phyloP scores from a whole-genome alignment of 805 yeast genomes.

The Lachancea sp. region DNA sequence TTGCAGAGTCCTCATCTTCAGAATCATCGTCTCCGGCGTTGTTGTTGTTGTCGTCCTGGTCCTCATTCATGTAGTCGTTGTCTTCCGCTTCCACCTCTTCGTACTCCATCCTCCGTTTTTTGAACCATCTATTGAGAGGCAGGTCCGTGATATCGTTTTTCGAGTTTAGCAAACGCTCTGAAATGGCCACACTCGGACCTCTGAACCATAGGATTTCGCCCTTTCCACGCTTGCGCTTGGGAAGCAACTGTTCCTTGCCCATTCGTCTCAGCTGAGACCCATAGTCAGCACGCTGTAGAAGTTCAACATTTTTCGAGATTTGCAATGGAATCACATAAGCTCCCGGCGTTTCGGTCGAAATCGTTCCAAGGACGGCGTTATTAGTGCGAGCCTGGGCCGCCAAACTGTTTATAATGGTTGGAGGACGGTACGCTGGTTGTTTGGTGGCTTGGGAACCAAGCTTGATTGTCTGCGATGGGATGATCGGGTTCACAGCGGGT shows the following conservation, averaged over 20 bases:
- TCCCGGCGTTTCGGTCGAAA: slow-evolving; percentile 26
- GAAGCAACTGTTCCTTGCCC: slow-evolving; percentile 19
- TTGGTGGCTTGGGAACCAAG: slow-evolving; percentile 14
- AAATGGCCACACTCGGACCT: slow-evolving; percentile 52
- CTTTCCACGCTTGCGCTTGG: slow-evolving; percentile 18
- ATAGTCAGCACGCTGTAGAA: slow-evolving; percentile 32
- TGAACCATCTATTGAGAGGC: slow-evolving; percentile 25
- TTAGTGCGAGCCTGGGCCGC: slow-evolving; percentile 25
- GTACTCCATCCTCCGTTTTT: slow-evolving; percentile 24
- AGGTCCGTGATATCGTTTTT: slow-evolving; percentile 16
- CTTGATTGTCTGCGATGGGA: slow-evolving; percentile 4
- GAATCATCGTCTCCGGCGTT: slow-evolving; percentile 21
- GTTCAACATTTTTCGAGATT: slow-evolving; percentile 31
- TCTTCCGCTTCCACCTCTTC: slow-evolving; percentile 23
- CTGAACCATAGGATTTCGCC: slow-evolving; percentile 59
- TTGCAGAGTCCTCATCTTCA: slow-evolving; percentile 17
- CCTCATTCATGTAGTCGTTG: slow-evolving; percentile 8
- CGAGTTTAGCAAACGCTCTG: slow-evolving; percentile 35
- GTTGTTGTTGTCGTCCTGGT: slow-evolving; percentile 15
- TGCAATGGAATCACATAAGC: slow-evolving; percentile 25
- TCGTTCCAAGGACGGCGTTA: slow-evolving; percentile 17
- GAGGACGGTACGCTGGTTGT: slow-evolving; percentile 20
- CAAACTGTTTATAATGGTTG: slow-evolving; percentile 23
- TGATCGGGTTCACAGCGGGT: slow-evolving; percentile 2
- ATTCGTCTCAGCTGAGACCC: slow-evolving; percentile 20